Percentiles rank a stretch among this genome's conserved stretches.
phyloP scores from a whole-genome alignment of 2,329 filamentous ascomycete species.

The Fusarium oxysporum region DNA sequence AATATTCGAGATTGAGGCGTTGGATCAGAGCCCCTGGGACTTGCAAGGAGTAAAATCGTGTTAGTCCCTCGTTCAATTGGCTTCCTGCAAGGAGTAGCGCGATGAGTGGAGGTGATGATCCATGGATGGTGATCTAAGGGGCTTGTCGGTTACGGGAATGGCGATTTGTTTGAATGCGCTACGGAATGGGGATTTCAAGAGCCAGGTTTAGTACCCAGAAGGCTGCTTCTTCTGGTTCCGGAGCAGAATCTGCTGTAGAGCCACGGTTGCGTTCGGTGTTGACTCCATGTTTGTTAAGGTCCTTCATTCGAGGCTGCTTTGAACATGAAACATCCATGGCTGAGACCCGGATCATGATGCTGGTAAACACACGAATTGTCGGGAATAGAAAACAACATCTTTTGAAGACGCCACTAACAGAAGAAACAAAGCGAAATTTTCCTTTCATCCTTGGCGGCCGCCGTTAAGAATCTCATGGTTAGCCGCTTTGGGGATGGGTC shows the following conservation, averaged over 20 bases:
- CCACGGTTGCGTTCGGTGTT: not conserved
- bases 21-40: slow-evolving; percentile 13
- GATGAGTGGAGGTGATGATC: slow-evolving; percentile 9
- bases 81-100: not conserved
- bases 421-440: slow-evolving; percentile 3
- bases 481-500: slow-evolving; percentile 30
- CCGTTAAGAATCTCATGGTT: slow-evolving; percentile 9
- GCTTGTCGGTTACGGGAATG: slow-evolving; percentile 23
- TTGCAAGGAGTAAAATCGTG: slow-evolving; percentile 10
- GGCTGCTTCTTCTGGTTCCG: not conserved
- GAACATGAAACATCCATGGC: slow-evolving; percentile 18
- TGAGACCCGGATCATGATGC: not conserved
- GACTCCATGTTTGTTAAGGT: not conserved
- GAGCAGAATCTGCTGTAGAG: not conserved
- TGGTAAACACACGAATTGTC: not conserved
- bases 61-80: slow-evolving; percentile 28
- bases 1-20: slow-evolving; percentile 9
- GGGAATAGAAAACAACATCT: slow-evolving; percentile 12
- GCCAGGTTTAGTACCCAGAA: not conserved
- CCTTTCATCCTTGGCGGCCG: slow-evolving; percentile 5
- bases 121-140: slow-evolving; percentile 22
- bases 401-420: not conserved
- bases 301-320: not conserved
- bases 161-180: not conserved
- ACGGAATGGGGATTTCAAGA: not conserved